Evolutionary conservation across 495 filamentous ascomycete species (phyloP), one percentile per base, ranked within the genome.

Genomic region (Parathielavia appendiculata): DNA sequence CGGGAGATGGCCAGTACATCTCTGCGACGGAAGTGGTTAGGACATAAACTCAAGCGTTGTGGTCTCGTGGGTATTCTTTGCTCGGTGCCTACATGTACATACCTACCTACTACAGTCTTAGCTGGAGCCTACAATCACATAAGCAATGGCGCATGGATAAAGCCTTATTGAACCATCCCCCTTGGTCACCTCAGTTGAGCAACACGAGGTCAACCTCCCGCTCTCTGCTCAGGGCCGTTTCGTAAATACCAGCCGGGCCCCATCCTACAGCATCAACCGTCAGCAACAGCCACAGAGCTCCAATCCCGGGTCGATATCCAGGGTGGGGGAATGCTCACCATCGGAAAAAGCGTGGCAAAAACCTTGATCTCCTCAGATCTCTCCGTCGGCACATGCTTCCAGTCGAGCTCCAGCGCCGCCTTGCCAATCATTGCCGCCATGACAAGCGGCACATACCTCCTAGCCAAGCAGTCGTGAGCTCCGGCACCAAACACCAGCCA

Each of bases 401-500:
- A 98, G 71, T 97, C 86, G 65, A 97, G 78, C 63, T 84, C 78
- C 70, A 96, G 78, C 64, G 89, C 88, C 16, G 95, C 90, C 79
- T 95, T 97, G 46, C 91, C 92, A 66, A 98, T 83, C 83, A 97
- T 90, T 5, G 88, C 83, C 70, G 89, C 92, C 62, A 98, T 78
- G 66, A 95, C 93, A 46, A 88, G 73, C 66, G 86, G 83, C 17
- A 91, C 93, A 69, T 97, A 98, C 48, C 84, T 87, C 76, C 97
- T 92, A 46, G 92, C 93, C 46, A 98, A 78, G 68, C 93, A 98
- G 74, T 97, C 96, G 76, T 98, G 93, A 59, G 93, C 88, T 12
- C 93, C 93, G 8, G 90, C 92, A 59, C 93, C 93, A 64, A 98
- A 98, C 32, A 98, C 92, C 36, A 98, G 81, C 81, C 86, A 98